Base-by-base conservation (phyloP, 306 rosid species). In the Pterocarpus macrocarpus region DNA sequence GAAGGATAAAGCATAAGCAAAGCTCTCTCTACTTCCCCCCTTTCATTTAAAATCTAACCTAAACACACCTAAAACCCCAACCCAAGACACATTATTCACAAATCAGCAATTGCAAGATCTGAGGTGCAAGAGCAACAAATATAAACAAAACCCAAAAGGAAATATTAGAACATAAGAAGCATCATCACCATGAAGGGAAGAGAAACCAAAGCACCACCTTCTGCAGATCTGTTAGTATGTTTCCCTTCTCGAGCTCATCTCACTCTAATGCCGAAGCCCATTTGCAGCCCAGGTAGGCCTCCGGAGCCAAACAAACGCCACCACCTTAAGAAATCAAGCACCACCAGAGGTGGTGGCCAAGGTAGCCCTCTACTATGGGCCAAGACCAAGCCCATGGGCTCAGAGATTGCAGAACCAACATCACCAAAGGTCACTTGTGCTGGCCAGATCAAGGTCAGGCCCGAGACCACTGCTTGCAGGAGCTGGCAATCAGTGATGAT, bases 381-480 rank as follows among this genome's bases (percentile, higher is more conserved):
- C 36, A 95, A 91, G 85, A 73, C 85, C 53, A 93, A 92, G 87
- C 52, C 93, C 12, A 87, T 86, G 87, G 89, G 82, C 11, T 70
- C 92, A 0, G 98, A 91, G 22, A 85, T 87, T n/a, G 62, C 91
- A 1, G 98, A 93, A 15, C 99, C 99, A 3, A 95, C 94, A 1
- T 95, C 99, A 1, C 99, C 99, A 0, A 95, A 95, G 81, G 98
- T 95, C 7, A 95, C 98, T 0, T 95, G 98, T 30, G 97, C 98
- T 1, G 99, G 99, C 1, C 97, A 95, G 83, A 95, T 95, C 85
- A 95, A 91, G 76, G 92, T 91, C 69, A 63, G 93, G 77, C 94
- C 87, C 15, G 87, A 88, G 64, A 12, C 87, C 12, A 55, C 77
- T 10, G 50, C 90, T 4, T 86, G 91, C 84, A 83, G 96, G 78